Evolutionary conservation across 768 basidiomycete genomes (phyloP).

Genomic region (Lentinula aciculospora): DNA sequence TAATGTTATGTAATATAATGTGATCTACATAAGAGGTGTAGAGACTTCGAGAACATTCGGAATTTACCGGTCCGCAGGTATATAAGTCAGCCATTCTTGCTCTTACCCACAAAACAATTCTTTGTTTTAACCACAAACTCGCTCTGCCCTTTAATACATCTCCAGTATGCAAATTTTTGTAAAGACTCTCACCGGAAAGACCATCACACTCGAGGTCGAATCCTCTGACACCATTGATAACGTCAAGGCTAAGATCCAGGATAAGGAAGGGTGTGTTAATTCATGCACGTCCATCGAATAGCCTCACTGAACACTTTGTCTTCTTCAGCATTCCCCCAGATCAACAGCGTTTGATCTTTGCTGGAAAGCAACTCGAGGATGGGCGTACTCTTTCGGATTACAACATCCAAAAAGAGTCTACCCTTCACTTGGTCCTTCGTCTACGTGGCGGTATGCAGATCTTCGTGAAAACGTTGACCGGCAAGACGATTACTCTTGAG

Average conservation of each 20-base stretch:
- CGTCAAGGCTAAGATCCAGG: slow-evolving; percentile 80
- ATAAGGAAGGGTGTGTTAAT: slow-evolving; percentile 69
- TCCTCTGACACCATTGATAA: slow-evolving; percentile 69
- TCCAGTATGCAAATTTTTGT: slow-evolving; percentile 42
- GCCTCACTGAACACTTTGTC: background rate
- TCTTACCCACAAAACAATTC: background rate
- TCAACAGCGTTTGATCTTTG: slow-evolving; percentile 76
- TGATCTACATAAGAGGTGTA: no score
- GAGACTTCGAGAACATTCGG: background rate
- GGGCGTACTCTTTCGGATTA: slow-evolving; percentile 70
- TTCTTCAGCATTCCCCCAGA: slow-evolving; percentile 47
- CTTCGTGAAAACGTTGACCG: slow-evolving; percentile 84
- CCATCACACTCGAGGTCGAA: slow-evolving; percentile 71
- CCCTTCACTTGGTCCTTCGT: slow-evolving; percentile 48
- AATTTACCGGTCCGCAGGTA: background rate
- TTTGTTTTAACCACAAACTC: slow-evolving; percentile 3
- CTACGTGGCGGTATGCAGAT: slow-evolving; percentile 67
- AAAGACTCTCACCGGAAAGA: slow-evolving; percentile 65
- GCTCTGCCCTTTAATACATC: background rate
- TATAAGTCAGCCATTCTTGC: background rate
- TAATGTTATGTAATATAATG: no score
- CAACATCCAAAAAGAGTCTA: slow-evolving; percentile 63
- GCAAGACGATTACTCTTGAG: slow-evolving; percentile 89
- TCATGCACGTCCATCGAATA: background rate
- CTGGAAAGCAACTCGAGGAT: slow-evolving; percentile 82